Conservation (phyloP, 352 stramenopile species). For the Globisporangium megalacanthum region DNA sequence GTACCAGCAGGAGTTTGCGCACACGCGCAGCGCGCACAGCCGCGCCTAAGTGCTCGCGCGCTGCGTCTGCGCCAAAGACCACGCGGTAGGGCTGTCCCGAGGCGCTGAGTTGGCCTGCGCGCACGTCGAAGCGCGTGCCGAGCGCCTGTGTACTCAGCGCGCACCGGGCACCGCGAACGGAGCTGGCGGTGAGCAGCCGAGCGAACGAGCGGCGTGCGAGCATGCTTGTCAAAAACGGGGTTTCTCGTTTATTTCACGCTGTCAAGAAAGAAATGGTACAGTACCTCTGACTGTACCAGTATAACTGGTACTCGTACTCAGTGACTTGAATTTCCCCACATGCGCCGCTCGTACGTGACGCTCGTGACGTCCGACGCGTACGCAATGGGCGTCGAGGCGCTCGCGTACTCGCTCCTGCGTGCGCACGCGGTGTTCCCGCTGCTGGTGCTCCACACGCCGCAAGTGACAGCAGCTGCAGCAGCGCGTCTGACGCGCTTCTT, state of each 20-base stretch:
- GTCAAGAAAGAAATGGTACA: no score
- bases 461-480: constrained; percentile 14
- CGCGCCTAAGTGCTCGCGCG: constrained; percentile 28
- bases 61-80: constrained; percentile 44
- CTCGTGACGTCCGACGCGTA: constrained; percentile 36
- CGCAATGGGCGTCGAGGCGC: constrained; percentile 31
- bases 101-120: constrained; percentile 28
- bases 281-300: no score
- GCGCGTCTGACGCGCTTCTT: constrained; percentile 24
- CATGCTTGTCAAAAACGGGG: no score
- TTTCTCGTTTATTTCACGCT: no score
- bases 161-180: background rate
- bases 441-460: constrained; percentile 30
- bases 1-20: constrained; percentile 66
- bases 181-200: background rate
- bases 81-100: constrained; percentile 37
- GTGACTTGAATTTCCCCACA: no score
- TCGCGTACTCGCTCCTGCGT: constrained; percentile 27
- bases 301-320: no score
- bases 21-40: constrained; percentile 37
- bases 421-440: constrained; percentile 11
- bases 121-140: constrained; percentile 35
- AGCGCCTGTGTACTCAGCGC: constrained; percentile 13
- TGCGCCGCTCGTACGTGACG: constrained; percentile 20
- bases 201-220: no score